Evolutionary conservation across 257 asterid species (phyloP).

Genomic region (Nyctanthes arbortristis): DNA sequence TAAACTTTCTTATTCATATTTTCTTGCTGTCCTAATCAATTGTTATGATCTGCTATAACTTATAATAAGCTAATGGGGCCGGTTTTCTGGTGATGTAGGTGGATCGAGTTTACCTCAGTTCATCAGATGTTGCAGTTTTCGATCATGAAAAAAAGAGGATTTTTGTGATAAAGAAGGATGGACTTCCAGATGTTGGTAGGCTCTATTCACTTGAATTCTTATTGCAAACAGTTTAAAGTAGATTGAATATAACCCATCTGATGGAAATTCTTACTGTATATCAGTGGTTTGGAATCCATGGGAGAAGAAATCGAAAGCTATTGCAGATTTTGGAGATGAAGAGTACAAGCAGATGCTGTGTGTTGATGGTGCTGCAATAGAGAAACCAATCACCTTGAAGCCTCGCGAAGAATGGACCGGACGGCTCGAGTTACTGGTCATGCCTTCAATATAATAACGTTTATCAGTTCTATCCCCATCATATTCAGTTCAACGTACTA

Average conservation of each 20-base stretch:
- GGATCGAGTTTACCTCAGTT: constrained; percentile 76
- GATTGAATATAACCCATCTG: background rate
- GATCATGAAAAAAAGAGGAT: constrained; percentile 79
- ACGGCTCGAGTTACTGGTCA: constrained; percentile 51
- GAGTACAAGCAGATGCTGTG: constrained; percentile 83
- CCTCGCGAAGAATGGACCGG: constrained; percentile 93
- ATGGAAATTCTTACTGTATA: background rate
- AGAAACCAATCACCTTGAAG: constrained; percentile 65
- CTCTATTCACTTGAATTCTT: background rate
- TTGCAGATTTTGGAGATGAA: constrained; percentile 68
- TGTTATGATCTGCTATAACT: background rate
- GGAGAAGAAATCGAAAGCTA: constrained; percentile 67
- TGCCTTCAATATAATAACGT: constrained; percentile 41
- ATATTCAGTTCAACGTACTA: background rate
- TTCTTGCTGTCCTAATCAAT: background rate
- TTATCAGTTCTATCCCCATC: background rate
- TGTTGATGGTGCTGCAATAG: constrained; percentile 78
- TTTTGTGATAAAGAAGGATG: constrained; percentile 63
- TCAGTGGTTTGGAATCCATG: constrained; percentile 95
- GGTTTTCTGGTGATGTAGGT: constrained; percentile 40
- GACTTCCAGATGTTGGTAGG: constrained; percentile 88
- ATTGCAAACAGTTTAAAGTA: background rate
- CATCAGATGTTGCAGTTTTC: constrained; percentile 68
- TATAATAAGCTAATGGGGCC: too few relatives aligned
- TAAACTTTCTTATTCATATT: constrained; percentile 10